phyloP scores from a whole-genome alignment of 208 protist species.

The Jaenimonas drosophilae region DNA sequence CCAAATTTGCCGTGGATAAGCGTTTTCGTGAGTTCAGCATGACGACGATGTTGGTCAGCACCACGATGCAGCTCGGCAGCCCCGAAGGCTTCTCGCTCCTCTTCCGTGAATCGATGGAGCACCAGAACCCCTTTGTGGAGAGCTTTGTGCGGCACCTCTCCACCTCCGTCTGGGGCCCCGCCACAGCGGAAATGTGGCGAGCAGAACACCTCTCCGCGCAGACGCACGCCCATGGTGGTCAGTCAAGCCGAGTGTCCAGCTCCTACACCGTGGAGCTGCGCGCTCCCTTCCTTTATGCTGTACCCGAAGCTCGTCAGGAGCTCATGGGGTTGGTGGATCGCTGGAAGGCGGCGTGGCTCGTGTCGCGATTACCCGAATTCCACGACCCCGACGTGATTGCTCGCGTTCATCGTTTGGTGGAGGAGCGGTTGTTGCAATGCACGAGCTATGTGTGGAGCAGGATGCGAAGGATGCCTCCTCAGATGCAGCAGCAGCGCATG shows the following conservation, averaged over 20 bases:
- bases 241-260: slow-evolving; percentile 5
- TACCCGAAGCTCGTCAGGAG: slow-evolving; percentile 44
- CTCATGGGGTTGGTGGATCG: slow-evolving; percentile 31
- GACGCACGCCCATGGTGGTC: slow-evolving; percentile 43
- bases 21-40: slow-evolving; percentile 33
- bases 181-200: slow-evolving; percentile 26
- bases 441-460: too few species aligned
- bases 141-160: slow-evolving; percentile 32
- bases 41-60: slow-evolving; percentile 35
- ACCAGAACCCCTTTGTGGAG: slow-evolving; percentile 26
- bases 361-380: neutral
- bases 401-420: too few species aligned
- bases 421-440: neutral
- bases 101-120: slow-evolving; percentile 32
- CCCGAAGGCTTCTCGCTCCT: slow-evolving; percentile 69
- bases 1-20: slow-evolving; percentile 12
- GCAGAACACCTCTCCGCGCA: slow-evolving; percentile 64
- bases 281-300: slow-evolving; percentile 34
- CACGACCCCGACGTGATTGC: neutral
- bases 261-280: slow-evolving; percentile 25
- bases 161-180: slow-evolving; percentile 18
- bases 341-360: slow-evolving; percentile 17
- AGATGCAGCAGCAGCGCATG: neutral
- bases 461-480: too few species aligned
- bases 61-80: slow-evolving; percentile 37